phyloP scores from a whole-genome alignment of 1,284 basidiomycete genomes.

The Omphalotus olearius region DNA sequence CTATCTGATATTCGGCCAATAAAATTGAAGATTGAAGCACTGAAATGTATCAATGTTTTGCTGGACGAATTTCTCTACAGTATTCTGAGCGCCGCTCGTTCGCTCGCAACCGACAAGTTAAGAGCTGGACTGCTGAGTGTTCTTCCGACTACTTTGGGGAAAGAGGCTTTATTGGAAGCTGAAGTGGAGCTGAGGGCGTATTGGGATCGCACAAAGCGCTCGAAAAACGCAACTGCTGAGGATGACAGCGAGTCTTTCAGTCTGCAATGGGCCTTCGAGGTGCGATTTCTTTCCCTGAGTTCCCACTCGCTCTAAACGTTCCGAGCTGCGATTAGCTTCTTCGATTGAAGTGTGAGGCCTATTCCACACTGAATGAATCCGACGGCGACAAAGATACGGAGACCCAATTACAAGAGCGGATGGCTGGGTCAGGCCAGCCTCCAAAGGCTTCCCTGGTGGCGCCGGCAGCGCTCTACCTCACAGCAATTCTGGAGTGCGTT shows the following conservation, averaged over 20 bases:
- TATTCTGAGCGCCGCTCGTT: conserved; percentile 66
- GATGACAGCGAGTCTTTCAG: conserved; percentile 55
- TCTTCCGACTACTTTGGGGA: conserved; percentile 76
- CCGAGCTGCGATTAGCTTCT: conserved; percentile 46
- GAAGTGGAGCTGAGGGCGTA: conserved; percentile 87
- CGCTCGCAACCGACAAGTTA: conserved; percentile 73
- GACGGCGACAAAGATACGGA: conserved; percentile 73
- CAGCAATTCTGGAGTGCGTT: conserved; percentile 88
- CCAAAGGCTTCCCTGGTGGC: conserved; percentile 62
- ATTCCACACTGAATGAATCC: conserved; percentile 77
- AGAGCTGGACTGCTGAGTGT: conserved; percentile 70
- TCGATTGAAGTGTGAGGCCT: conserved; percentile 79
- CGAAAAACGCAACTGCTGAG: conserved; percentile 31
- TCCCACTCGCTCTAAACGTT: conserved; percentile 4
- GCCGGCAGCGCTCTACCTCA: conserved; percentile 83
- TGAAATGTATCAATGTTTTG: conserved; percentile 76
- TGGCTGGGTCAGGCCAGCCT: conserved; percentile 42
- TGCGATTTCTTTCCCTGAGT: conserved; percentile 29
- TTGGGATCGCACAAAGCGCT: conserved; percentile 61
- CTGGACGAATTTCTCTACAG: conserved; percentile 85
- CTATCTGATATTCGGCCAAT: conserved; percentile 90
- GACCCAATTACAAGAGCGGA: conserved; percentile 51
- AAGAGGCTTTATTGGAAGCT: conserved; percentile 88
- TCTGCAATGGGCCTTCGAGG: conserved; percentile 72
- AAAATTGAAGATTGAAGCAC: conserved; percentile 69